phyloP scores from a whole-genome alignment of 768 basidiomycete species.

The Kwoniella shandongensis region DNA sequence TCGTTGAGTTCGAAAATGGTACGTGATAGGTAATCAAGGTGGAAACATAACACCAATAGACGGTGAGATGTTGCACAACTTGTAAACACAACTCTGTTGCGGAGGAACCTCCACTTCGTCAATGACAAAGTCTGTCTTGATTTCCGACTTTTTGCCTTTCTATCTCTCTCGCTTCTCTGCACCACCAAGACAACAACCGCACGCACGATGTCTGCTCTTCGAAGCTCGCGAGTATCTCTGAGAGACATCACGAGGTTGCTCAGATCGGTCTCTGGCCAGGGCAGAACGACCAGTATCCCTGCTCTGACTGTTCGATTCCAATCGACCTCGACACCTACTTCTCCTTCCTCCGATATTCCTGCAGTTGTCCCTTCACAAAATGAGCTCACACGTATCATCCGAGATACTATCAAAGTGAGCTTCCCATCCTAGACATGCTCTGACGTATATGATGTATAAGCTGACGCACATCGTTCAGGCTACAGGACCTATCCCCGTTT shows the following conservation, averaged over 20 bases:
- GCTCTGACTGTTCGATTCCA: constrained; percentile 3
- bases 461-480: constrained; percentile 58
- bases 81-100: too few species aligned
- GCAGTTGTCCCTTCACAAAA: constrained; percentile 15
- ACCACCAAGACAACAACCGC: neutral
- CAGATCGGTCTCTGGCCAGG: too few species aligned
- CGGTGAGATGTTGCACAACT: neutral
- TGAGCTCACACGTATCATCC: constrained; percentile 65
- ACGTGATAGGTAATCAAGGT: too few species aligned
- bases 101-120: too few species aligned
- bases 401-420: constrained; percentile 70
- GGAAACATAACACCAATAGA: neutral
- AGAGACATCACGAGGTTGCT: neutral
- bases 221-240: neutral
- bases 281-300: neutral
- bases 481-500: constrained; percentile 82
- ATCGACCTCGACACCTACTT: constrained; percentile 11
- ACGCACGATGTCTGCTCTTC: neutral
- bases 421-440: neutral
- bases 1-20: too few species aligned
- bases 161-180: neutral
- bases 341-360: neutral
- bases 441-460: neutral
- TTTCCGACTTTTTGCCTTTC: too few species aligned
- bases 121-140: too few species aligned